These are phyloP conservation scores for Sporothrix pseudoabietina DNA, from an alignment of 2,329 filamentous ascomycete genomes.

Conservation along the genomic window DNA sequence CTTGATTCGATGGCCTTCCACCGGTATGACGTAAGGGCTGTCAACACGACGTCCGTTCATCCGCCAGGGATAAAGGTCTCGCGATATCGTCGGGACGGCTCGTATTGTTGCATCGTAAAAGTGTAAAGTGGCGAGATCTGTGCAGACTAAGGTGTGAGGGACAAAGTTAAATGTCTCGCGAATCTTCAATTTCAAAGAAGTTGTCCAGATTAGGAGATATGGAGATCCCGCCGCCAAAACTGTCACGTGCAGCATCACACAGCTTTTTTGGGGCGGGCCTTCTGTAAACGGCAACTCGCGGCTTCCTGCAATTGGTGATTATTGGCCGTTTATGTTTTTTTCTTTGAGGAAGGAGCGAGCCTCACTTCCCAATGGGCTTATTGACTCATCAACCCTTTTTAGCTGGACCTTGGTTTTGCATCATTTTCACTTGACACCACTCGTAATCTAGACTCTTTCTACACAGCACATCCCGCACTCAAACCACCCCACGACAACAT, in stretches of 20 bases:
- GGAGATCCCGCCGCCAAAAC: neutral
- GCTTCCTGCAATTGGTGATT: conserved; percentile 8
- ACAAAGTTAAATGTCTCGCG: neutral
- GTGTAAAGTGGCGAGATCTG: neutral
- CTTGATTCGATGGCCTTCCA: neutral
- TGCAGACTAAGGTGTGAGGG: neutral
- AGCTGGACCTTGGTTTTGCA: neutral
- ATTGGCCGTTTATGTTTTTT: neutral
- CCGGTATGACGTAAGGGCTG: neutral
- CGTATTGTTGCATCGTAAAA: neutral
- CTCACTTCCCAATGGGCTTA: neutral
- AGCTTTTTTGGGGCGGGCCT: neutral
- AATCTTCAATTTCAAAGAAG: neutral
- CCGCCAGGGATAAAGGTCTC: no score
- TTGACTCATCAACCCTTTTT: conserved; percentile 18
- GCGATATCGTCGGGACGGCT: neutral
- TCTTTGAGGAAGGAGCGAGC: neutral
- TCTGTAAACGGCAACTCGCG: conserved; percentile 8
- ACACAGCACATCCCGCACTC: neutral
- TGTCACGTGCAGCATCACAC: conserved; percentile 1
- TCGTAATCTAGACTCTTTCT: neutral
- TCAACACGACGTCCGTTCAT: neutral
- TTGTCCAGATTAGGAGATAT: conserved; percentile 21
- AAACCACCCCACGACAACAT: neutral
- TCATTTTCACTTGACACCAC: neutral